Percentiles rank a stretch among this genome's conserved stretches.
Conservation (phyloP, 148 eudicot species). For the Pouteria glomerata region DNA sequence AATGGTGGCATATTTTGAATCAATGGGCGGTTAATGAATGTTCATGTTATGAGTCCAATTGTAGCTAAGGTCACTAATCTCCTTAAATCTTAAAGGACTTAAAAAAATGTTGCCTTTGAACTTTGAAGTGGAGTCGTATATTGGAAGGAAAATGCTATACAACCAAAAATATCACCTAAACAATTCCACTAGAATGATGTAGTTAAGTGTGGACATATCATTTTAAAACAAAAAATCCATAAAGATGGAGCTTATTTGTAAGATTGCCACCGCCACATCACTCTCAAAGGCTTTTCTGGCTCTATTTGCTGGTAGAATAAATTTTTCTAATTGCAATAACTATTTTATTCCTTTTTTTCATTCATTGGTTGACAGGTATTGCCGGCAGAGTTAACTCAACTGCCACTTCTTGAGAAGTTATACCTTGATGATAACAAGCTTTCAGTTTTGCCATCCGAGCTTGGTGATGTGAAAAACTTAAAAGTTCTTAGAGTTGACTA, state of each 20-base stretch:
- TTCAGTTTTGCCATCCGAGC: constrained; percentile 77
- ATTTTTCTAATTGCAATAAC: constrained; percentile 11
- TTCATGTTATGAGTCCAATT: neutral
- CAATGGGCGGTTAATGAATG: neutral
- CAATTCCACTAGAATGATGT: too few species aligned
- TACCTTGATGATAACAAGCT: constrained; percentile 87
- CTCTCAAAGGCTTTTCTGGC: too few species aligned
- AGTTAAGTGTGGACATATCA: too few species aligned
- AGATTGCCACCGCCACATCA: too few species aligned
- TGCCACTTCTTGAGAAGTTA: constrained; percentile 83
- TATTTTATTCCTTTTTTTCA: too few species aligned
- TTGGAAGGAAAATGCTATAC: too few species aligned
- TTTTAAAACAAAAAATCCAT: too few species aligned
- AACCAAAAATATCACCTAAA: too few species aligned
- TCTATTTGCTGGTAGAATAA: too few species aligned
- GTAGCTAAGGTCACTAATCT: neutral
- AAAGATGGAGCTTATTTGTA: too few species aligned
- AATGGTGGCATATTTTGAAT: neutral
- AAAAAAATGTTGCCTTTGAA: neutral
- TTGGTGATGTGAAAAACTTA: constrained; percentile 74
- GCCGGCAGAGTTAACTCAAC: constrained; percentile 81
- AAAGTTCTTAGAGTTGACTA: constrained; percentile 85
- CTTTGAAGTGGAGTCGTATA: too few species aligned
- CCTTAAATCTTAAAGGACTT: neutral
- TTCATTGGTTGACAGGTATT: constrained; percentile 47